Base-by-base conservation (phyloP, 306 rosid genomes). In the Abrus pulchellus region DNA sequence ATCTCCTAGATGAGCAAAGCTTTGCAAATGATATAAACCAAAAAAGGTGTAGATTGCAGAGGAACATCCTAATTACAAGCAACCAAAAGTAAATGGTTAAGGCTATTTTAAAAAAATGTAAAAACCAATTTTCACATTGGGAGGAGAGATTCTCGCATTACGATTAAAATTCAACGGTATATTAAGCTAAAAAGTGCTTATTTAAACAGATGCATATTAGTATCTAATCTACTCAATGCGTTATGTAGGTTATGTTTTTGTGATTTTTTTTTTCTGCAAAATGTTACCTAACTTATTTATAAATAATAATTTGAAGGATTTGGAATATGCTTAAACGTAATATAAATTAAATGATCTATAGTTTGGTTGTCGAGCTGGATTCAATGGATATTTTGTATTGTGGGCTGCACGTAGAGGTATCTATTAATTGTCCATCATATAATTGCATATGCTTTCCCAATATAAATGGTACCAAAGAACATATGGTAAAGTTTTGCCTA, bases 391-490 rank as follows among this genome's bases (percentile, higher is more conserved):
- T 49, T 54, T 36, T 9, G 36, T 34, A 6, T 70, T 0, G n/a
- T 53, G 49, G 9, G 50, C 4, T 34, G 34, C 13, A 36, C 50
- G 36, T 54, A 14, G 1, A 67, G 11, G 59, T 44, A 13, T 33
- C 47, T 50, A 71, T 33, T 6, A 49, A 9, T 53, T 53, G 11
- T 28, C 65, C 52, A 9, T 27, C 10, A 43, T 40, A 72, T 14
- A 72, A 72, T 40, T 72, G 77, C 66, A 38, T 20, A 54, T 38
- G 65, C 66, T 72, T 53, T 38, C 40, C 28, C 40, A 72, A 72
- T 72, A 72, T 72, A 27, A 41, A 11, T 10, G 33, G 53, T 20
- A 27, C 41, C 4, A 6, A 55, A 54, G 6, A 54, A 27, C 66
- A 40, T 10, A 11, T 0, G 29, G 1, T 72, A 54, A 54, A 72